These are phyloP conservation scores for Leccinum olivaceopallidum DNA, from an alignment of 768 basidiomycete species.

Conservation along the genomic window DNA sequence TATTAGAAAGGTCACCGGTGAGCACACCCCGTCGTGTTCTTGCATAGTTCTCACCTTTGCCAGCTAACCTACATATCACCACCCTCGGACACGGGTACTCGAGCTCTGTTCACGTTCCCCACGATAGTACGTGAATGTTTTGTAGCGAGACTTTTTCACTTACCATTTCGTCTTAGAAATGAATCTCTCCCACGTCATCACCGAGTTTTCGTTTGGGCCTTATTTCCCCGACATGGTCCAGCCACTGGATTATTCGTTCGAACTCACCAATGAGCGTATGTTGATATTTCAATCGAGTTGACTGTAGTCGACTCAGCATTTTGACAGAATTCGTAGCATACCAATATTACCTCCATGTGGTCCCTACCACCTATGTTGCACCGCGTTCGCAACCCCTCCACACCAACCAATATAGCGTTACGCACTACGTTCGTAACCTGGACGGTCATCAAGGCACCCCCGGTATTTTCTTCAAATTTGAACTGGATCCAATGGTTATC, in stretches of 20 bases:
- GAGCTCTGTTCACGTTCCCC: constrained; percentile 84
- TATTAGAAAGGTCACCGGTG: constrained; percentile 90
- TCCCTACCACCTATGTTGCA: constrained; percentile 91
- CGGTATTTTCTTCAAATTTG: constrained; percentile 98
- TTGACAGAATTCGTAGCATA: constrained; percentile 79
- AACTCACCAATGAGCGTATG: constrained; percentile 65
- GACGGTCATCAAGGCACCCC: constrained; percentile 79
- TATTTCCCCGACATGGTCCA: constrained; percentile 95
- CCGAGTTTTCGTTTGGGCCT: constrained; percentile 96
- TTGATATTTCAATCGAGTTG: background rate
- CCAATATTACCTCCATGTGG: constrained; percentile 94
- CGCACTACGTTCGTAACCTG: constrained; percentile 81
- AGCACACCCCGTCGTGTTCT: constrained; percentile 5
- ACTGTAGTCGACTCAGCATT: background rate
- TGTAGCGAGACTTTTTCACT: background rate
- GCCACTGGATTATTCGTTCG: constrained; percentile 89
- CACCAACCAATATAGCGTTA: constrained; percentile 92
- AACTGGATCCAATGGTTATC: constrained; percentile 86
- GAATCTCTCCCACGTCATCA: constrained; percentile 96
- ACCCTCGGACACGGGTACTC: constrained; percentile 94
- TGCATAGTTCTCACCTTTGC: background rate
- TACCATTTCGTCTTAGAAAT: constrained; percentile 56
- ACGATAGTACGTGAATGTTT: constrained; percentile 57
- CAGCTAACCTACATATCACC: constrained; percentile 92
- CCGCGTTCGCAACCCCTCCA: constrained; percentile 62